Evolutionary conservation across 78 protist genomes (phyloP).

Genomic region (Emiliania huxleyi): DNA sequence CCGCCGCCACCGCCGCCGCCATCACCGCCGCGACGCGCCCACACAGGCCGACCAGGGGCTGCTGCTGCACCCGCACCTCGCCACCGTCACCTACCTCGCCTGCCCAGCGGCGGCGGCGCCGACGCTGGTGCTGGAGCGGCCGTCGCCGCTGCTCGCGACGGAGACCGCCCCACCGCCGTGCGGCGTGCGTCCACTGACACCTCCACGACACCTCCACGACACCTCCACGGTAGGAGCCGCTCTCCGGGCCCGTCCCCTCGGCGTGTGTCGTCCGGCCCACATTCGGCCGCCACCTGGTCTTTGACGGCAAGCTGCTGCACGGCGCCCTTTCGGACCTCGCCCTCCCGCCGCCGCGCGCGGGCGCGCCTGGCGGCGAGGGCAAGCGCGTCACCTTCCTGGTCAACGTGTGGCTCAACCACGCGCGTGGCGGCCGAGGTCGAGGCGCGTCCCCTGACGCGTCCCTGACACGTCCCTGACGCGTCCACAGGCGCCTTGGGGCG

Average conservation of each 20-base stretch:
- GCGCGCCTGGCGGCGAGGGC: neutral
- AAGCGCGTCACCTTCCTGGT: neutral
- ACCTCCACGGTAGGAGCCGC: too few relatives aligned
- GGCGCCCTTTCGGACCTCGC: neutral
- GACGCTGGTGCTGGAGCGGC: neutral
- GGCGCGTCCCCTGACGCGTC: too few relatives aligned
- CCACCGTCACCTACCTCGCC: neutral
- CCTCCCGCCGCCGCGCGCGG: too few relatives aligned
- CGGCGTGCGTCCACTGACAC: too few relatives aligned
- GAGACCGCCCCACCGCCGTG: neutral
- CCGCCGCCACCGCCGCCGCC: too few relatives aligned
- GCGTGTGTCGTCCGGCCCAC: neutral
- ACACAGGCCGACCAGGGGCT: neutral
- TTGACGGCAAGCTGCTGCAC: neutral
- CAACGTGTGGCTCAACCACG: constrained; percentile 18
- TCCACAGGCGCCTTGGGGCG: neutral
- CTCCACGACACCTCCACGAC: too few relatives aligned
- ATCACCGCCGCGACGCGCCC: too few relatives aligned
- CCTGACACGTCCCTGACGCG: too few relatives aligned
- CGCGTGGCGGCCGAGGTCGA: neutral
- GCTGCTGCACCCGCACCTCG: neutral
- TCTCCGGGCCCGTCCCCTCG: neutral
- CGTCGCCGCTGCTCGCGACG: neutral
- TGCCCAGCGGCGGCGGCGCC: neutral
- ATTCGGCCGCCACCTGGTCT: neutral